Evolutionary conservation across 2,329 filamentous ascomycete genomes (phyloP), one percentile per base, ranked within the genome.

Genomic region (Claviceps monticola): DNA sequence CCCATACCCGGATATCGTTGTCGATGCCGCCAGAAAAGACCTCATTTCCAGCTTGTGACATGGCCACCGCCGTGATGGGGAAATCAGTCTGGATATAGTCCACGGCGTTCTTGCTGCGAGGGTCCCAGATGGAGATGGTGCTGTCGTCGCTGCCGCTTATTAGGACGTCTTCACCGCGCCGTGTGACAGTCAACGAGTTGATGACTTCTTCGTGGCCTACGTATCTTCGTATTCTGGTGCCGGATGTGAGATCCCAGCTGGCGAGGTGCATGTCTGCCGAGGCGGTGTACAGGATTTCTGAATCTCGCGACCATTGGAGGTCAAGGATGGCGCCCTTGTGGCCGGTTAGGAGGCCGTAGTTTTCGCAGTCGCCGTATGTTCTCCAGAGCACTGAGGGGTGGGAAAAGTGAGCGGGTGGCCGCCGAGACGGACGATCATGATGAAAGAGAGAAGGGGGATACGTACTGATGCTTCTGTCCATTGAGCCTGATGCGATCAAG

Each of bases 1-100:
- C 93, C 91, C 93, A 98, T 19, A 95, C 90, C 61, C 90, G 88
- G 65, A 98, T 95, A 60, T 94, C 89, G 64, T 97, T 96, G 70
- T 97, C 93, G 59, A 98, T 96, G 21, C 90, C 87, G 46, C 91
- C 91, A 6, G 87, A 86, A 67, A 93, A 98, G 26, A 98, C 80
- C 70, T 97, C 93, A 65, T 95, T 95, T 17, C 93, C 93, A 1
- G 91, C 89, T 65, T 95, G 89, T 0, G 90, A 84, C n/a, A 97
- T 74, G 16, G 89, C 88, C 5, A 97, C 81, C 0, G 91, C 86
- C 2, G 93, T 97, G 52, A 98, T 82, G 1, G 93, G 93, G 55
- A 94, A 95, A 55, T 93, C 85, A 0, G 90, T 95, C 63, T 91
- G 82, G 56, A 97, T 84, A 60, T 90, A 89, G 61, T 94, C 87